These are phyloP conservation scores for Apiotrichum gamsii DNA, from an alignment of 1,284 basidiomycete species.

Conservation along the genomic window DNA sequence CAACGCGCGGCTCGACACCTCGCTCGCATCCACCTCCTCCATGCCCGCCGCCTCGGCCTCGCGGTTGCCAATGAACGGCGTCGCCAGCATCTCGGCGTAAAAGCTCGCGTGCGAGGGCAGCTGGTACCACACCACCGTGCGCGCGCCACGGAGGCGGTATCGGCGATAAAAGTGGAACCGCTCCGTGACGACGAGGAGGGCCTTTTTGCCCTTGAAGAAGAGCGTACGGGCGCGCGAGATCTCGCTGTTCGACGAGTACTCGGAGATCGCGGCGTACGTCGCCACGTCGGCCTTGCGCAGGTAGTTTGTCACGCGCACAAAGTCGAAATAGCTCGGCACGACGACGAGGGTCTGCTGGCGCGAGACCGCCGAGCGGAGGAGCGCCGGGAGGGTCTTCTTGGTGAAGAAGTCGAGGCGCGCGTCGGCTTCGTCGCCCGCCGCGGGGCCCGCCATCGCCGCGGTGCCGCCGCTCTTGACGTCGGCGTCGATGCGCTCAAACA, in stretches of 20 bases:
- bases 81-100: conserved; percentile 83
- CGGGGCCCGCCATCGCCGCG: conserved; percentile 41
- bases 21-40: conserved; percentile 55
- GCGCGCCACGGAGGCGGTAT: conserved; percentile 86
- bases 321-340: conserved; percentile 94
- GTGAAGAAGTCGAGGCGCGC: conserved; percentile 80
- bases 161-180: conserved; percentile 96
- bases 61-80: conserved; percentile 65
- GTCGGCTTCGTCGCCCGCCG: conserved; percentile 73
- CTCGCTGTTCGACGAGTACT: conserved; percentile 91
- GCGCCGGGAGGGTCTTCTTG: conserved; percentile 71
- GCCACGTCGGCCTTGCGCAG: conserved; percentile 67
- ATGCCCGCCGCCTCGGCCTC: conserved; percentile 24
- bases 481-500: conserved; percentile 46
- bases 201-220: conserved; percentile 83
- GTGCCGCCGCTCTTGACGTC: conserved; percentile 44
- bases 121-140: conserved; percentile 86
- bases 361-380: conserved; percentile 86
- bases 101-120: conserved; percentile 85
- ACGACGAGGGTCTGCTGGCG: conserved; percentile 82
- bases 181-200: conserved; percentile 86
- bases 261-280: conserved; percentile 76
- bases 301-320: conserved; percentile 81
- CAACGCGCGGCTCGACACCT: conserved; percentile 68
- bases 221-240: conserved; percentile 86